Conservation (phyloP, 768 basidiomycete species). For the Cystobasidium tubakii region DNA sequence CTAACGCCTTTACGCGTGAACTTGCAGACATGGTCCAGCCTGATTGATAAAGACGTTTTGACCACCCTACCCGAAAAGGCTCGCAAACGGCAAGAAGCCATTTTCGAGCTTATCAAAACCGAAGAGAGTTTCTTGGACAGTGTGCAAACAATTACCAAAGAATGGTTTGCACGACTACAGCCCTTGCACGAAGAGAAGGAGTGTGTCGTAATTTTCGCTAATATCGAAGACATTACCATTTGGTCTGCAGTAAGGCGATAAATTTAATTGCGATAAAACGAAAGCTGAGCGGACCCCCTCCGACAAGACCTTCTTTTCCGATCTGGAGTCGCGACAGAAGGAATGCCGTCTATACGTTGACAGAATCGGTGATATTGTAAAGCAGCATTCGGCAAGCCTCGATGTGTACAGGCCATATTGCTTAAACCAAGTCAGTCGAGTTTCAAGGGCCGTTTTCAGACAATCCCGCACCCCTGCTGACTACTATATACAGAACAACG, state of each 20-base stretch:
- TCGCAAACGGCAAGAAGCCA: conserved; percentile 84
- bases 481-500: conserved; percentile 39
- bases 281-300: background rate
- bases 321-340: conserved; percentile 83
- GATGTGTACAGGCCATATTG: conserved; percentile 84
- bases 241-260: conserved; percentile 59
- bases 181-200: conserved; percentile 68
- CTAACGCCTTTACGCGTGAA: no score
- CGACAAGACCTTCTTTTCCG: conserved; percentile 49
- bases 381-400: conserved; percentile 66
- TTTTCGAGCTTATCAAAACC: conserved; percentile 89
- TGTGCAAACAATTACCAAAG: conserved; percentile 81
- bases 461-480: conserved; percentile 63
- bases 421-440: conserved; percentile 70
- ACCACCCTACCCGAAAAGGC: conserved; percentile 72
- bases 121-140: conserved; percentile 85
- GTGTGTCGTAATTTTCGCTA: conserved; percentile 76
- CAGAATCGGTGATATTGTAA: conserved; percentile 74
- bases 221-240: conserved; percentile 84
- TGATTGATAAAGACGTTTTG: conserved; percentile 76
- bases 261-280: no score
- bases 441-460: no score
- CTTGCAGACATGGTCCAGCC: conserved; percentile 86
- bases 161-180: conserved; percentile 77
- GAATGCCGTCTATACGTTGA: conserved; percentile 87